These are phyloP conservation scores for Neonectria punicea DNA, from an alignment of 2,329 filamentous ascomycete genomes.

Conservation along the genomic window DNA sequence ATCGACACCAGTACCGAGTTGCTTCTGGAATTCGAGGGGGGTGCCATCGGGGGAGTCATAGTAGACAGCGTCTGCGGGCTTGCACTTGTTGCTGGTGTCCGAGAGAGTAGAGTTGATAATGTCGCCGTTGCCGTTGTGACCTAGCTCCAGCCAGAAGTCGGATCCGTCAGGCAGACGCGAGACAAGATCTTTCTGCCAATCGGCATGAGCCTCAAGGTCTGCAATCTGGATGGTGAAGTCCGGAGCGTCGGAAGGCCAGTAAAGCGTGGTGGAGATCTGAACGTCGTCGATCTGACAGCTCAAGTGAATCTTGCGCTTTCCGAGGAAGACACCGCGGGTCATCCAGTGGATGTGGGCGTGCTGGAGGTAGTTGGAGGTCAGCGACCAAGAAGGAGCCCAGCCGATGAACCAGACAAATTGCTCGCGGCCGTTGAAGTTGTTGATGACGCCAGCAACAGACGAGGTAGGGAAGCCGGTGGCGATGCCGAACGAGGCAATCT, in stretches of 20 bases:
- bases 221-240: slow-evolving; percentile 31
- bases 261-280: slow-evolving; percentile 24
- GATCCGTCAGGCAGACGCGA: slow-evolving; percentile 27
- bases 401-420: slow-evolving; percentile 34
- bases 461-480: slow-evolving; percentile 18
- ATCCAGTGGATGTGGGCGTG: slow-evolving; percentile 34
- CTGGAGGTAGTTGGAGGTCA: slow-evolving; percentile 29
- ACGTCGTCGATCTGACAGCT: slow-evolving; percentile 30
- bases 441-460: slow-evolving; percentile 31
- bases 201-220: slow-evolving; percentile 29
- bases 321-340: slow-evolving; percentile 32
- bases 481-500: slow-evolving; percentile 31
- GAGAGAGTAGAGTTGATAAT: slow-evolving; percentile 17
- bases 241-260: slow-evolving; percentile 17
- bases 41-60: slow-evolving; percentile 22
- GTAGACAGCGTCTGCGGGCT: slow-evolving; percentile 23
- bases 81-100: not conserved
- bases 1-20: slow-evolving; percentile 16
- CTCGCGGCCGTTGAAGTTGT: slow-evolving; percentile 29
- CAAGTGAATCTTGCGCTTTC: slow-evolving; percentile 32
- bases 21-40: slow-evolving; percentile 27
- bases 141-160: slow-evolving; percentile 26
- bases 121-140: slow-evolving; percentile 33
- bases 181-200: slow-evolving; percentile 28
- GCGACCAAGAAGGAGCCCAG: slow-evolving; percentile 32